Evolutionary conservation across 2,329 filamentous ascomycete genomes (phyloP).

Genomic region (Xylariaceae sp.): DNA sequence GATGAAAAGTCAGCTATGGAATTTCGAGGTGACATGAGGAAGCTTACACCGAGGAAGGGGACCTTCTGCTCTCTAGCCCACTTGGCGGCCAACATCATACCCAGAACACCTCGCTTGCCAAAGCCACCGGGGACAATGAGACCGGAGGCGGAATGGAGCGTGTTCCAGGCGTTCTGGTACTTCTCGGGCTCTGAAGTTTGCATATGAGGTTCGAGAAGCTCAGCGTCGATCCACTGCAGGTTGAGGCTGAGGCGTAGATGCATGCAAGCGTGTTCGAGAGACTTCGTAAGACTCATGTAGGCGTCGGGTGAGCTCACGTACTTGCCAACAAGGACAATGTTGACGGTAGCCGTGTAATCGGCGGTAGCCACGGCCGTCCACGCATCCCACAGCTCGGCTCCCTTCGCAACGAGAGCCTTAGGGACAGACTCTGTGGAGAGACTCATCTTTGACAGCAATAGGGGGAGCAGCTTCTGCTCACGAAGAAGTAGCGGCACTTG

Average conservation of each 20-base stretch:
- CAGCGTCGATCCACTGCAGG: constrained; percentile 78
- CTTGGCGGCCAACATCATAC: constrained; percentile 82
- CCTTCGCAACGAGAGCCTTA: constrained; percentile 55
- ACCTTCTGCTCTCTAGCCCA: constrained; percentile 79
- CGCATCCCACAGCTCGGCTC: constrained; percentile 65
- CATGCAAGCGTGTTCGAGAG: constrained; percentile 89
- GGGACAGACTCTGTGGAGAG: constrained; percentile 59
- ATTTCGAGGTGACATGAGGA: neutral
- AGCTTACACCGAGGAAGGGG: constrained; percentile 65
- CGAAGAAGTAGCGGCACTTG: constrained; percentile 91
- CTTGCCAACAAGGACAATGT: constrained; percentile 87
- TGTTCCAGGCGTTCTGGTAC: constrained; percentile 83
- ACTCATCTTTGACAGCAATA: constrained; percentile 49
- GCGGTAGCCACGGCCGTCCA: constrained; percentile 73
- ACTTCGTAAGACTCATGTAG: constrained; percentile 77
- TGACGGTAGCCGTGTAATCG: constrained; percentile 62
- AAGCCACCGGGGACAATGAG: constrained; percentile 73
- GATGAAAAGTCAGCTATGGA: constrained; percentile 1
- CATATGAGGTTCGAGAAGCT: constrained; percentile 68
- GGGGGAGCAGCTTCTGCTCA: constrained; percentile 66
- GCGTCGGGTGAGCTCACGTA: constrained; percentile 81
- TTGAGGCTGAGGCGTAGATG: constrained; percentile 72
- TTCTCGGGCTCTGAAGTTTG: constrained; percentile 59
- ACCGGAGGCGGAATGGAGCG: constrained; percentile 63
- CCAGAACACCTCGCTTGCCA: constrained; percentile 73